A percentile compares a stretch with the other conserved stretches of the same genome.
Conservation (phyloP, 352 stramenopile species). For the Phytophthora lateralis region DNA sequence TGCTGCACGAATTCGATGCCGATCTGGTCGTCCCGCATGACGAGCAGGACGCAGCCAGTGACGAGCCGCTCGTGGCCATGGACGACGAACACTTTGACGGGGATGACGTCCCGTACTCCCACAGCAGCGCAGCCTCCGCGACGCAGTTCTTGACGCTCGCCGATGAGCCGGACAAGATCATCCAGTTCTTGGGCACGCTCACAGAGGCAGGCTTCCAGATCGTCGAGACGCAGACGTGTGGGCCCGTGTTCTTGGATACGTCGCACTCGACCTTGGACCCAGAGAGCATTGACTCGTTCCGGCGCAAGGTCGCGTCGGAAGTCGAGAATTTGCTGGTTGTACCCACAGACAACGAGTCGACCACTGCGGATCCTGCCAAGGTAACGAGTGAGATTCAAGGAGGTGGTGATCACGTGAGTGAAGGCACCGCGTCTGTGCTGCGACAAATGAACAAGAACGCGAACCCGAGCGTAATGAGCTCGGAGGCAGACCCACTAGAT, state of each 20-base stretch:
- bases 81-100: conserved; percentile 45
- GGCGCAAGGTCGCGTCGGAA: conserved; percentile 54
- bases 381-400: conserved; percentile 13
- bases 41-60: conserved; percentile 32
- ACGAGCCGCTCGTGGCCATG: conserved; percentile 32
- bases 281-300: conserved; percentile 55
- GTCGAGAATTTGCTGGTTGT: conserved; percentile 49
- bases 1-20: conserved; percentile 41
- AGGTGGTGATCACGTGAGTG: conserved; percentile 18
- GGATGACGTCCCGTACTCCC: conserved; percentile 25
- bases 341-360: conserved; percentile 37
- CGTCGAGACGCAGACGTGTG: conserved; percentile 61
- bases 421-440: conserved; percentile 37
- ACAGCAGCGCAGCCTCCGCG: conserved; percentile 14
- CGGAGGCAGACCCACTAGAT: conserved; percentile 52
- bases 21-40: conserved; percentile 35
- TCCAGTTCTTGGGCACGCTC: conserved; percentile 48
- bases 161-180: conserved; percentile 53
- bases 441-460: conserved; percentile 45
- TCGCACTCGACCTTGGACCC: conserved; percentile 72
- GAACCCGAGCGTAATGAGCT: conserved; percentile 21
- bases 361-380: conserved; percentile 13
- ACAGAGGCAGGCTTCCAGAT: conserved; percentile 44
- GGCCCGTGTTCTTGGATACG: conserved; percentile 66
- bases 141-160: conserved; percentile 60